These are phyloP conservation scores for Monosporozyma yasuniensis DNA, from an alignment of 805 yeast genomes.

Conservation along the genomic window DNA sequence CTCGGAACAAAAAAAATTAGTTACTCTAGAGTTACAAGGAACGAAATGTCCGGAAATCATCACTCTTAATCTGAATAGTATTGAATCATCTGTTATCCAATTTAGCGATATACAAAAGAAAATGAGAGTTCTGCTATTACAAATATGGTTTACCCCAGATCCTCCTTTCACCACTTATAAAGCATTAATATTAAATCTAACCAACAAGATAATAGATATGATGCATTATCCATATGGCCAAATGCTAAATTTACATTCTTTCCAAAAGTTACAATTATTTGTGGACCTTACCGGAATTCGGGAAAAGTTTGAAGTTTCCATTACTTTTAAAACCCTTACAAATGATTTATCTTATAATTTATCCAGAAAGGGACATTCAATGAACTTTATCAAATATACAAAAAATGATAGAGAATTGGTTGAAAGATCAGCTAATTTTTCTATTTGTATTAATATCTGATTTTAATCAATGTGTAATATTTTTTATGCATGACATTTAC, in stretches of 20 bases:
- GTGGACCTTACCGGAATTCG: neutral
- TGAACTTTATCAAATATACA: neutral
- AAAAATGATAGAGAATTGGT: neutral
- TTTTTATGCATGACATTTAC: neutral
- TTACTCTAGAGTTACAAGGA: neutral
- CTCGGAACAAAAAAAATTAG: neutral
- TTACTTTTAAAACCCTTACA: neutral
- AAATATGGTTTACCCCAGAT: neutral
- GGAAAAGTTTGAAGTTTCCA: neutral
- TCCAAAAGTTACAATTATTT: neutral
- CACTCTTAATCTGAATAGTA: neutral
- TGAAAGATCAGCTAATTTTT: neutral
- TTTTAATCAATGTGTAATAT: neutral
- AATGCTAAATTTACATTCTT: neutral
- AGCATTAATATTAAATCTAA: neutral
- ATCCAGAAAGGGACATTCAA: neutral
- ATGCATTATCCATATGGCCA: neutral
- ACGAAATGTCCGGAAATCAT: neutral
- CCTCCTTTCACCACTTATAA: neutral
- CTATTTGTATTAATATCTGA: neutral
- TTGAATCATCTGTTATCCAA: neutral
- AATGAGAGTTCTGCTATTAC: neutral
- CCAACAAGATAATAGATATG: neutral
- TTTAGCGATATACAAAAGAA: neutral
- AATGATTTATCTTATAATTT: neutral